Base-by-base conservation (phyloP, 2,329 filamentous ascomycete species). In the Thielaviopsis populi region DNA sequence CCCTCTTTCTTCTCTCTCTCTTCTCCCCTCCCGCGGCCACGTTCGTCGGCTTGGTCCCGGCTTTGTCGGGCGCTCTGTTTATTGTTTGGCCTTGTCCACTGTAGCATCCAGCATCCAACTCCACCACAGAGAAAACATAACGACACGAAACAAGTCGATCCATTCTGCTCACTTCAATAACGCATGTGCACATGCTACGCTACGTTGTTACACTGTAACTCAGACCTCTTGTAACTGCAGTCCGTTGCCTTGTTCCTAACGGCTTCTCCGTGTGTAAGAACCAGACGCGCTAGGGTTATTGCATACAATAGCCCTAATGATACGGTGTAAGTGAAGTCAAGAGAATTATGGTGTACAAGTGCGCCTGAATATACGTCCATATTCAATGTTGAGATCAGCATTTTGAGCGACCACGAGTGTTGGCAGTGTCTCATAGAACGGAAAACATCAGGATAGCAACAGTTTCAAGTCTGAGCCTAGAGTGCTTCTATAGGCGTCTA, bases 401-500 rank as follows among this genome's bases (percentile, higher is more conserved):
- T 27, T 8, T 24, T 27, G 46, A 10, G 5, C 1, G 1, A 50
- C 24, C 19, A 11, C 15, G 19, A 8, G 15, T 50, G 46, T 15
- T 3, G 19, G 46, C 15, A 50, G 19, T 50, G 46, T 50, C 46
- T 50, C 19, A 27, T 15, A 2, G 2, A 50, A 24, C 19, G 7
- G 46, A 15, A 19, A 50, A 27, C 53, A 37, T 10, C n/a, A 15
- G 15, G 53, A 56, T 33, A 19, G n/a, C 15, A 56, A 19, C 17
- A 8, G 53, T 56, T 56, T 37, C 53, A 33, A 56, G 24, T 24
- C 8, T 19, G 10, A 5, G 24, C 24, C 8, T 37, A 2, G 17
- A 56, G 24, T 56, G 53, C 30, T 56, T 56, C 53, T 37, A 56
- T 37, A 37, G 53, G 37, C n/a, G 53, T 17, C 53, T 56, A 56